Conservation (phyloP, 2,329 filamentous ascomycete species). For the Fusarium sp. region DNA sequence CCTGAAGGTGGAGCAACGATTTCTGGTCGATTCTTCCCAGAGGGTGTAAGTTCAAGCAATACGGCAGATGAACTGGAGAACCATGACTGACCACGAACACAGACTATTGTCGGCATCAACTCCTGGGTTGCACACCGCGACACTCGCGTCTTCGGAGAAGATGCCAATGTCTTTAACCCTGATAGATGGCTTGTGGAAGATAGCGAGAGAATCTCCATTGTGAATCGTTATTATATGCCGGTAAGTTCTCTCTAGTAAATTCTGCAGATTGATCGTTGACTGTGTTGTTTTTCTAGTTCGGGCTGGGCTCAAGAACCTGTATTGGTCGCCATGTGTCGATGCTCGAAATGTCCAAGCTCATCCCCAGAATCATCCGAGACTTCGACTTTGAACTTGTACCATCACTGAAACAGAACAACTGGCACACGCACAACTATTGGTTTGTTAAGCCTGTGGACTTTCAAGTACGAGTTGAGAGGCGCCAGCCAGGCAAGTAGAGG, state of each 20-base stretch:
- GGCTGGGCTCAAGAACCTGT: conserved; percentile 42
- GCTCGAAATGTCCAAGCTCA: conserved; percentile 46
- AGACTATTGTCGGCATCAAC: conserved; percentile 44
- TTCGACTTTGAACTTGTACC: conserved; percentile 39
- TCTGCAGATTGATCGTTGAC: neutral
- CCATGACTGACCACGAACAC: neutral
- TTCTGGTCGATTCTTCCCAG: conserved; percentile 34
- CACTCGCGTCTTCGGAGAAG: conserved; percentile 31
- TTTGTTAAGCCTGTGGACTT: conserved; percentile 41
- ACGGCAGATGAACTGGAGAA: rapidly evolving
- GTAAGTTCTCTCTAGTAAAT: neutral
- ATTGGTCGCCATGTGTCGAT: conserved; percentile 45
- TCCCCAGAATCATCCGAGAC: conserved; percentile 39
- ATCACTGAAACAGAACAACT: conserved; percentile 1
- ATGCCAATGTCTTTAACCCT: conserved; percentile 34
- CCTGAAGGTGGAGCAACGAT: conserved; percentile 38
- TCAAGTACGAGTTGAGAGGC: neutral
- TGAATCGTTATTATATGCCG: conserved; percentile 46
- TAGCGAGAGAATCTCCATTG: conserved; percentile 7
- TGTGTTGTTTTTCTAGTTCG: conserved; percentile 25
- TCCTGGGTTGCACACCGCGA: conserved; percentile 45
- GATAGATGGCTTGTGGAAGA: conserved; percentile 37
- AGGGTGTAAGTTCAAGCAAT: conserved; percentile 17
- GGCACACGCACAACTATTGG: conserved; percentile 37
- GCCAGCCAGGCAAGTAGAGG: neutral